Evolutionary conservation across 2,329 filamentous ascomycete genomes (phyloP).

Genomic region (Pleoardoris graminearum): DNA sequence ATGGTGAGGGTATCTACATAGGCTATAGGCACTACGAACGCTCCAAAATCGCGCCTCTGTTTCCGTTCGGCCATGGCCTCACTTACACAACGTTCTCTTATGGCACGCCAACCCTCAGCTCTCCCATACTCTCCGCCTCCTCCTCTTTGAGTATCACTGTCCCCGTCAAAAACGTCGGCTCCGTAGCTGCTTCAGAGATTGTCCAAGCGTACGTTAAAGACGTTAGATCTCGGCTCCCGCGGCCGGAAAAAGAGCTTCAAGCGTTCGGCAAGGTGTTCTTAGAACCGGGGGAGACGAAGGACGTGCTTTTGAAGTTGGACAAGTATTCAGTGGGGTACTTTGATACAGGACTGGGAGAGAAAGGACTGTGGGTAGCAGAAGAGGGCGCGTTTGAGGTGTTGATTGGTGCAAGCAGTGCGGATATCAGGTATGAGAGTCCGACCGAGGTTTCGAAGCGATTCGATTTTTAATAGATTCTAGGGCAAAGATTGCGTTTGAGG

Average conservation of each 20-base stretch:
- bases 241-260: conserved; percentile 71
- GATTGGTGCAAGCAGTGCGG: conserved; percentile 64
- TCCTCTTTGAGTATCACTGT: conserved; percentile 53
- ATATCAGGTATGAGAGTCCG: conserved; percentile 60
- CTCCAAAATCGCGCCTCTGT: conserved; percentile 61
- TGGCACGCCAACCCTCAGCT: conserved; percentile 59
- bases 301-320: conserved; percentile 41
- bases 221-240: conserved; percentile 62
- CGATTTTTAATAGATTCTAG: background rate
- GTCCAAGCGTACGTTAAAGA: conserved; percentile 72
- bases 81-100: conserved; percentile 76
- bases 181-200: conserved; percentile 62
- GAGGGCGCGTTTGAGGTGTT: conserved; percentile 64
- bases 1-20: conserved; percentile 73
- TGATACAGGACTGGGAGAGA: conserved; percentile 56
- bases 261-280: conserved; percentile 60
- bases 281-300: conserved; percentile 43
- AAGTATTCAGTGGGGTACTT: conserved; percentile 63
- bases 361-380: conserved; percentile 65
- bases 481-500: background rate
- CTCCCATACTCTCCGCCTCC: conserved; percentile 52
- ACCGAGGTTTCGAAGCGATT: background rate
- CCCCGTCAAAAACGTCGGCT: conserved; percentile 61
- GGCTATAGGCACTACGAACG: conserved; percentile 75
- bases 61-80: conserved; percentile 78